Evolutionary conservation across 352 stramenopile species (phyloP).

Genomic region (Globisporangium megalacanthum): DNA sequence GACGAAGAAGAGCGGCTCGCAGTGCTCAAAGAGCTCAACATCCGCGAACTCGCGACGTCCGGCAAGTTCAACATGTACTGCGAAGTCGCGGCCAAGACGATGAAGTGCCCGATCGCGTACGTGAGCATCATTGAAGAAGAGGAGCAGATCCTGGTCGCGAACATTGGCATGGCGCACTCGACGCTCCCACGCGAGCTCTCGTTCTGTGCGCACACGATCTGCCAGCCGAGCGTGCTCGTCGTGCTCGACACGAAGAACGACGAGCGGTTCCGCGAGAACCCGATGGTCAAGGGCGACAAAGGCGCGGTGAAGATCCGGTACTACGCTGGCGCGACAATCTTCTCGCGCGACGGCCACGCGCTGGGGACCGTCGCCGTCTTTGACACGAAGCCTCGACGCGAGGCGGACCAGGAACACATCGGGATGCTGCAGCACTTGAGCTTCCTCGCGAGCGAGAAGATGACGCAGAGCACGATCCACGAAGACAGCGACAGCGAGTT

Average conservation of each 20-base stretch:
- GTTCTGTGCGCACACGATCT: constrained; percentile 86
- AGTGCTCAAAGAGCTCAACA: constrained; percentile 75
- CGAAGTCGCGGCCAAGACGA: constrained; percentile 81
- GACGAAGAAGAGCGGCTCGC: constrained; percentile 74
- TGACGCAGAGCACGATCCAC: constrained; percentile 77
- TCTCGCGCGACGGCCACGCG: constrained; percentile 68
- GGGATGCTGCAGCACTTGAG: constrained; percentile 85
- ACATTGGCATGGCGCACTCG: constrained; percentile 81
- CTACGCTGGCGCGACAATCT: constrained; percentile 82
- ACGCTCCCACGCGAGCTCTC: constrained; percentile 74
- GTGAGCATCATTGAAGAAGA: constrained; percentile 84
- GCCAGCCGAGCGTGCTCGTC: constrained; percentile 70
- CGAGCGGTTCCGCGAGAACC: constrained; percentile 82
- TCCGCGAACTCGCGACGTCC: constrained; percentile 58
- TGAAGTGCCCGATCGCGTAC: constrained; percentile 85
- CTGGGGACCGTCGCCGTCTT: constrained; percentile 81
- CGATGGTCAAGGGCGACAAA: constrained; percentile 84
- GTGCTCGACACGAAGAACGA: constrained; percentile 84
- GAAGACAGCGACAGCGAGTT: constrained; percentile 81
- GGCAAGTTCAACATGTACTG: constrained; percentile 89
- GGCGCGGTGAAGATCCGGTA: constrained; percentile 84
- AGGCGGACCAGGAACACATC: constrained; percentile 84
- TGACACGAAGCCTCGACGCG: constrained; percentile 69
- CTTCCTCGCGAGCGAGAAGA: constrained; percentile 85
- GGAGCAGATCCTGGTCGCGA: constrained; percentile 77